Base-by-base conservation (phyloP, 371 early-diverging fungal species). In the Circinella umbellata region DNA sequence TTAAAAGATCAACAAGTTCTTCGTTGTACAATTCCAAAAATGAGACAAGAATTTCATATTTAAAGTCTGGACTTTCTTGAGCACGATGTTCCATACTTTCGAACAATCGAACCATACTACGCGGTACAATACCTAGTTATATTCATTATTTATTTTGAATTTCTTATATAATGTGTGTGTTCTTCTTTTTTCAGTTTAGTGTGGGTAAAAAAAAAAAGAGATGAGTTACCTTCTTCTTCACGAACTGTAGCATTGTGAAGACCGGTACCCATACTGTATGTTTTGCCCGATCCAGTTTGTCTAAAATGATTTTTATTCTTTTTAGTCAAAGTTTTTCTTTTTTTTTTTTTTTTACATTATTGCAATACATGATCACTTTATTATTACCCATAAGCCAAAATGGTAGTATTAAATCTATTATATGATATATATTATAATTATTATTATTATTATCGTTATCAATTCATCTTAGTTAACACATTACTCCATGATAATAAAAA, bases 11-110 rank as follows among this genome's bases (percentile, higher is more conserved):
- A 13, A 91, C 89, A 4, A 98, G 77, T 54, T 96, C 95, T 81
- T 99, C 99, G 79, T 99, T 99, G 84, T 99, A 99, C 36, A 99
- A 79, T 78, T 99, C 99, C 20, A 98, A 72, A 79, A 93, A 97
- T 47, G 95, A 89, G 4, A 91, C 89, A 63, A 73, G 83, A n/a
- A 93, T 88, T 70, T 89, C 86, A 62, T 86, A 90, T 20, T 88
- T 81, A 62, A 76, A 84, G 10, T 70, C 53, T 37, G 75, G n/a
- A 17, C 20, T 17, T 68, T 70, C 49, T 37, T 65, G 36, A 35
- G 74, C 67, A 15, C 83, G 70, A 54, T 74, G 76, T 63, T 78
- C 79, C 54, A 77, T 74, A 14, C 48, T 67, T 46, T 70, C 57
- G 57, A 86, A 96, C 49, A 97, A 83, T 51, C 83, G 80, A 53